Base-by-base conservation (phyloP, 805 yeast species). In the Clavispora santaluciae region DNA sequence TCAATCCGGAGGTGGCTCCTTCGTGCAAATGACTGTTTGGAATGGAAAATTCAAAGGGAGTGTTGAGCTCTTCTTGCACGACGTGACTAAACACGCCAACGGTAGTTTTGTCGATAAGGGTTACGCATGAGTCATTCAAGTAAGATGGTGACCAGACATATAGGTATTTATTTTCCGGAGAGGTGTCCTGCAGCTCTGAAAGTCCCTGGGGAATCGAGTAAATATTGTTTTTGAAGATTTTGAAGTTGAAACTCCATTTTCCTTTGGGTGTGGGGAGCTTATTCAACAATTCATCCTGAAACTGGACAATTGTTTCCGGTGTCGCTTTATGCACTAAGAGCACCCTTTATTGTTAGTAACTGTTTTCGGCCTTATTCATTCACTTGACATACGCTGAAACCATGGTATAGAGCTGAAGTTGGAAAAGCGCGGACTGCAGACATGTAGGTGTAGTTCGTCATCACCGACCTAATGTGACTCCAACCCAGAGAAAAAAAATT, bases 261-360 rank as follows among this genome's bases (percentile, higher is more conserved):
- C 74, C 88, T 22, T 75, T 63, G 2, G 72, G 53, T 13, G 73
- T 67, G 1, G 93, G 90, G 12, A 82, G 68, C 45, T 79, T 81
- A 50, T 83, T 83, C 4, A 83, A 74, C 12, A 86, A 71, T 41
- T 75, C 73, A 57, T 86, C 95, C 55, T 84, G 89, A 52, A 84
- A 76, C 33, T 76, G 73, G 0, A 85, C 68, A 23, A 86, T 83
- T 5, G 84, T 74, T 37, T 76, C 80, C 2, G 85, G 82, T 5
- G 70, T 63, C 2, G 74, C 72, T 33, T 53, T 56, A 35, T 56
- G 64, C n/a, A 66, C 64, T 3, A 69, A 50, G 31, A 69, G 49
- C 0, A 68, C 67, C 2, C 74, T 68, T 8, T 13, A 35, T 8
- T 9, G 61, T 56, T 56, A 57, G 61, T 44, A 39, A 12, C 12